Evolutionary conservation across 306 rosid species (phyloP).

Genomic region (Quercus dentata): DNA sequence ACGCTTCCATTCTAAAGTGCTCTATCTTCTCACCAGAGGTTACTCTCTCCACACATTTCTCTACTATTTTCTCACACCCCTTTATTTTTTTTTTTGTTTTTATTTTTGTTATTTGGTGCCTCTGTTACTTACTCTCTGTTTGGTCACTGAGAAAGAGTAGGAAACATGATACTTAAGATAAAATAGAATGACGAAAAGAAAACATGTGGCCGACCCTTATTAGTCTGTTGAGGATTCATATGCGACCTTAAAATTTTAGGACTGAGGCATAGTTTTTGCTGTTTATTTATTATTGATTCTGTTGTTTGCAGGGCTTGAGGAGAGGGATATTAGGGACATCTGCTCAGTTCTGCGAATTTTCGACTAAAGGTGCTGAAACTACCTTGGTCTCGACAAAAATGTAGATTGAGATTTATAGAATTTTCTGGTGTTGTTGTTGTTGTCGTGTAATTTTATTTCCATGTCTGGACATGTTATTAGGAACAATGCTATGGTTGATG

Average conservation of each 20-base stretch:
- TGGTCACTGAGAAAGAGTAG: not conserved
- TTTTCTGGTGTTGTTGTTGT: not conserved
- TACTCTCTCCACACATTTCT: conserved; percentile 1
- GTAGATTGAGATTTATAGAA: not conserved
- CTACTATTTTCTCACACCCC: not conserved
- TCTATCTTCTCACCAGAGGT: conserved; percentile 50
- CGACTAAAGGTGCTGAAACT: conserved; percentile 58
- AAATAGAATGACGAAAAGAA: too few species aligned
- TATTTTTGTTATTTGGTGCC: not conserved
- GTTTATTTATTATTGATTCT: conserved; percentile 11
- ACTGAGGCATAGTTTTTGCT: not conserved
- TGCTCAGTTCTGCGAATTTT: conserved; percentile 48
- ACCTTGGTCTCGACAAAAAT: not conserved
- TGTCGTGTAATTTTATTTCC: not conserved
- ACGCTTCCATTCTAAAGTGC: conserved; percentile 44
- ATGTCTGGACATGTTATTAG: not conserved
- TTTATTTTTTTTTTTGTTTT: not conserved
- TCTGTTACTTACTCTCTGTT: not conserved
- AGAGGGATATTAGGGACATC: conserved; percentile 45
- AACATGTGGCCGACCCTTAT: too few species aligned
- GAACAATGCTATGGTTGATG: not conserved
- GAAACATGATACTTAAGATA: not conserved
- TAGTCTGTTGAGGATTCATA: too few species aligned
- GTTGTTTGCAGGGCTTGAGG: conserved; percentile 46
- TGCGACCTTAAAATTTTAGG: too few species aligned